phyloP scores from a whole-genome alignment of 192 early-diverging fungal genomes.

The Coemansia sp. region DNA sequence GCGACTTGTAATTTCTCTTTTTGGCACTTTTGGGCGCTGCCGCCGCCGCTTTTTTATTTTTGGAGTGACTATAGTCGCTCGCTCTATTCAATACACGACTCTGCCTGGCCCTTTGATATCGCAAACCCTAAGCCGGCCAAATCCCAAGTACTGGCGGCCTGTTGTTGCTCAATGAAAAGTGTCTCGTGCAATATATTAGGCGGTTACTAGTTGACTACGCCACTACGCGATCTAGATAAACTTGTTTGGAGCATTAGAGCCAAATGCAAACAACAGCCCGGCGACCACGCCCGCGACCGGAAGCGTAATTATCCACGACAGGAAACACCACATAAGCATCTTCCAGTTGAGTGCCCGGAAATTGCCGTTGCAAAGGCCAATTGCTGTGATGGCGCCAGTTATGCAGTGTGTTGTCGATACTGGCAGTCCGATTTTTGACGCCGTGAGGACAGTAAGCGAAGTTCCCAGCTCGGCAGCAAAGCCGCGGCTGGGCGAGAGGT shows the following conservation, averaged over 20 bases:
- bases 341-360: conserved; percentile 72
- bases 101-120: no score
- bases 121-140: no score
- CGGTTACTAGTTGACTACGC: no score
- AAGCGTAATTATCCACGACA: conserved; percentile 73
- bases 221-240: conserved; percentile 2
- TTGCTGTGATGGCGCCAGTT: conserved; percentile 66
- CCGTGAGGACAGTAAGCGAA: conserved; percentile 71
- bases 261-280: conserved; percentile 67
- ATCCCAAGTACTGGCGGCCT: no score
- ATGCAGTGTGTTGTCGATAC: conserved; percentile 85
- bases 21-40: no score
- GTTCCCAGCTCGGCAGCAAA: conserved; percentile 77
- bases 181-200: no score
- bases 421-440: conserved; percentile 71
- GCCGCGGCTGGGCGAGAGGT: conserved; percentile 73
- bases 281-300: conserved; percentile 62
- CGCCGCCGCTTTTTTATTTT: neutral
- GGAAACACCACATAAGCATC: conserved; percentile 58
- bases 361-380: conserved; percentile 71
- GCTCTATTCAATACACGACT: no score
- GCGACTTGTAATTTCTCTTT: conserved; percentile 61
- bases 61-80: neutral
- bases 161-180: no score
- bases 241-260: conserved; percentile 50